phyloP scores from a whole-genome alignment of 176 grass and related monocot species.

The Lolium perenne region DNA sequence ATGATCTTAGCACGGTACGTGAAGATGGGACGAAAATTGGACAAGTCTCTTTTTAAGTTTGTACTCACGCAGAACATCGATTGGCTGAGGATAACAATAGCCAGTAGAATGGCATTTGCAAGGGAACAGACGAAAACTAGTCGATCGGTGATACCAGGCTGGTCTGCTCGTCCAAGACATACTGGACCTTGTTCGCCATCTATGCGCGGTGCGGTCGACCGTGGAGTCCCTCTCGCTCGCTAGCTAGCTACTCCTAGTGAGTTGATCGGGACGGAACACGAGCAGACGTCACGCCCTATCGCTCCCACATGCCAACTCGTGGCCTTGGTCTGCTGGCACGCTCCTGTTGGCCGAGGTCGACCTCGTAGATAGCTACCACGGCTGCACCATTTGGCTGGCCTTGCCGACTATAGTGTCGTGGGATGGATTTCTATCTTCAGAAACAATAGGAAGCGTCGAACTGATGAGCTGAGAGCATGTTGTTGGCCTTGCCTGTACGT shows the following conservation, averaged over 20 bases:
- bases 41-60: not conserved
- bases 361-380: not conserved
- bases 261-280: conserved; percentile 37
- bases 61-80: not conserved
- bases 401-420: not conserved
- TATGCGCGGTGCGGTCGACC: not conserved
- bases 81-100: not conserved
- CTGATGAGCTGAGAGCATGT: not conserved
- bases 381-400: not conserved
- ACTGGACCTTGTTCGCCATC: not conserved
- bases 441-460: not conserved
- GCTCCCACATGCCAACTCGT: conserved; percentile 43
- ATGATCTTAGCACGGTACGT: too few relatives aligned
- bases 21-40: not conserved
- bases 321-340: conserved; percentile 12
- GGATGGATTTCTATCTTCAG: not conserved
- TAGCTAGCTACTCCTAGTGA: conserved; percentile 1
- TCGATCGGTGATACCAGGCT: not conserved
- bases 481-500: too few relatives aligned
- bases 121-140: not conserved
- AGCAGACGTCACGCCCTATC: conserved; percentile 8
- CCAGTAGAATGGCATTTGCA: not conserved
- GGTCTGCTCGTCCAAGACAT: conserved; percentile 8
- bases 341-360: conserved; percentile 18
- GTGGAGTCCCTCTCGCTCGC: conserved; percentile 46